Base-by-base conservation (phyloP, 345 rosid species). In the Adansonia digitata region DNA sequence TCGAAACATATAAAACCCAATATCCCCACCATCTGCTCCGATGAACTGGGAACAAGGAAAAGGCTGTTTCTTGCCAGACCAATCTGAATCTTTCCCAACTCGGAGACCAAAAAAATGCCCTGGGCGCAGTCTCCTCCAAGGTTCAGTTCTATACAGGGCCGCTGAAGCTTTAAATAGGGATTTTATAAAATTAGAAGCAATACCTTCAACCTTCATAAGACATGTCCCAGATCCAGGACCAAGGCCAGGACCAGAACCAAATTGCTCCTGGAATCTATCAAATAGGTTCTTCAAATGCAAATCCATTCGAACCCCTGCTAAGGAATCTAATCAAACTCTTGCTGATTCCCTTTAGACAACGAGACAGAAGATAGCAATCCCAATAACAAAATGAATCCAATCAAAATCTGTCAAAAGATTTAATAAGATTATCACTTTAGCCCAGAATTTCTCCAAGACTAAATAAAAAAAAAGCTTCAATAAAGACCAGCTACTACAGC, bases 211-310 rank as follows among this genome's bases (percentile, higher is more conserved):
- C 68, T 82, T 87, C 91, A 87, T 85, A 48, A 90, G 67, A 66
- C 87, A 83, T 12, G 85, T 76, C 45, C 90, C 91, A 7, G 92
- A 90, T 77, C 94, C 94, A 17, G 92, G 89, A 74, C 92, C 94
- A 14, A 88, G 91, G 40, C 91, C 92, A 0, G 92, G 90, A 80
- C 95, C 93, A 71, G 93, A 85, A 20, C 95, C 90, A 69, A 90
- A 88, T 72, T 90, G 93, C 62, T 88, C 90, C 29, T 87, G 86
- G 77, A 85, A 81, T 78, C 95, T 87, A 82, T 71, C 88, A 73
- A 87, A 87, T 67, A 88, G 74, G 57, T 74, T 85, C 88, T 90
- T 87, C 82, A 88, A 86, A 82, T 88, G 90, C 82, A 90, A 75
- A 76, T 90, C 93, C 95, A 90, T 90, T 49, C 22, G 3, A 4